These are phyloP conservation scores for Phalaenopsis aphrodite DNA, from an alignment of 106 monocot species.

Conservation along the genomic window DNA sequence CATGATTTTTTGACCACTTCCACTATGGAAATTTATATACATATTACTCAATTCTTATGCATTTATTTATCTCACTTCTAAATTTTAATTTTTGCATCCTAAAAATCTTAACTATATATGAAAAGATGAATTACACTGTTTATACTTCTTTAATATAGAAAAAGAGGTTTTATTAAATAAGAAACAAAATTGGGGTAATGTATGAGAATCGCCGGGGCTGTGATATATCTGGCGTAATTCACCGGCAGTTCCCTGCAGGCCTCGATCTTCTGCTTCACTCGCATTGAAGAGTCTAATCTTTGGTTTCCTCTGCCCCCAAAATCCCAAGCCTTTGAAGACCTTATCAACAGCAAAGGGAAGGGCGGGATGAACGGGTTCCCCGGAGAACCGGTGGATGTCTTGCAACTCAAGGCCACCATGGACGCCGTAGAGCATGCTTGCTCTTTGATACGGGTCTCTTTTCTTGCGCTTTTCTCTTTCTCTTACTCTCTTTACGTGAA, in stretches of 20 bases:
- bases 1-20: no score
- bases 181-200: no score
- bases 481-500: neutral
- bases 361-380: constrained; percentile 41
- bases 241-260: neutral
- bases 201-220: no score
- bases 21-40: no score
- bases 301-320: neutral
- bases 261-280: neutral
- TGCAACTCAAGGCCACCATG: constrained; percentile 37
- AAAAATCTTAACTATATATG: no score
- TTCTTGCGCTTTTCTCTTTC: neutral
- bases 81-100: no score
- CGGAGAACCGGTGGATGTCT: constrained; percentile 21
- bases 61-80: no score
- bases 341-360: neutral
- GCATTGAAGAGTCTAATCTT: neutral
- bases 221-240: neutral
- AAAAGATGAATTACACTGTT: no score
- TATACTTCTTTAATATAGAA: no score
- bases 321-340: neutral
- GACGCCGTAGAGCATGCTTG: constrained; percentile 44
- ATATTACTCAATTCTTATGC: no score
- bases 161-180: no score
- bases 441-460: constrained; percentile 39